Evolutionary conservation across 2,329 filamentous ascomycete genomes (phyloP), one percentile per base, ranked within the genome.

Genomic region (Ophiostoma sp.): DNA sequence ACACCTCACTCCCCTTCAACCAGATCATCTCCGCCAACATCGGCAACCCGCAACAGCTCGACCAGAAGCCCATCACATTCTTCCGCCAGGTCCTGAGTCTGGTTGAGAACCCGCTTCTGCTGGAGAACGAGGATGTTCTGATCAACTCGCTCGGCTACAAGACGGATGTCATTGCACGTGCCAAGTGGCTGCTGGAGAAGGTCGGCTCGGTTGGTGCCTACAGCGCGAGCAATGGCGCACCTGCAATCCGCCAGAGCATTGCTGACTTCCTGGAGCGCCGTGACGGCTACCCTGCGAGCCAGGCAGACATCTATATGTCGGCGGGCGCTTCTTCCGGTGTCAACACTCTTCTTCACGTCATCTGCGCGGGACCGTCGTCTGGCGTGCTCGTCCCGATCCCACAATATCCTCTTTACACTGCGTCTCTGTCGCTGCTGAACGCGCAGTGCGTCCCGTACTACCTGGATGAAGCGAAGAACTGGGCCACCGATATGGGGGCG

Each of bases 31-130:
- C 93, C 76, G 96, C 96, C 84, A 99, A 99, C 85, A 99, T 99
- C 80, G 96, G 96, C 80, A 99, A 99, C 86, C 96, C 96, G 3
- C 96, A 99, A 84, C 96, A 99, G 85, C 90, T 99, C 76, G 96
- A 98, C 84, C 96, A 99, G 88, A 97, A 98, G 87, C 96, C 96
- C 79, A 95, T 99, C 79, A 99, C 96, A 78, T 99, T 98, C 87
- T 98, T 99, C 90, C 91, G 96, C 78, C 95, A 99, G 85, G 96
- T 99, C 36, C 88, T 96, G 79, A 97, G 94, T 84, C 83, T 99
- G 75, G 84, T 98, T 74, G 96, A 99, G 87, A 95, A 98, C 85
- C 96, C 96, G 0, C 82, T 86, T 73, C 86, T 99, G 45, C 87
- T 99, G 74, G 88, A 97, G 80, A 91, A 97, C 78, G 90, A 94